Base-by-base conservation (phyloP, 2,329 filamentous ascomycete genomes). In the Polychaeton citri region DNA sequence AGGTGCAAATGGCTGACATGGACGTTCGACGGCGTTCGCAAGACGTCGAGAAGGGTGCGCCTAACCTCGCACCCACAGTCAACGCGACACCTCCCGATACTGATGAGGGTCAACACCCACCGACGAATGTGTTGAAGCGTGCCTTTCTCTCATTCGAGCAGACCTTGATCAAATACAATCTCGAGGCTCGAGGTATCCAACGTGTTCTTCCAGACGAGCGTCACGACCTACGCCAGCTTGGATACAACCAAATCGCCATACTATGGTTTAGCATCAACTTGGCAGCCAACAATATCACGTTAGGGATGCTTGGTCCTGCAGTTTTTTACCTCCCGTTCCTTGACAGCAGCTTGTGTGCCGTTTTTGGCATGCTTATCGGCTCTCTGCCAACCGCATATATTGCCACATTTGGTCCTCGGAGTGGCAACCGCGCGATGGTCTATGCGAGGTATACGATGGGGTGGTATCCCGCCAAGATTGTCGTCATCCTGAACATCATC, bases 191-290 rank as follows among this genome's bases (percentile, higher is more conserved):
- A 32, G 74, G 74, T 6, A 76, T 77, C 33, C 63, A 74, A 48
- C 65, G 73, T 16, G 73, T 77, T 1, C 60, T 66, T 35, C 58
- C 64, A 1, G 53, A 69, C 35, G 70, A 76, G 46, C 67, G 72
- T 13, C 68, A 73, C 43, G 62, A 64, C 33, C 49, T 71, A 34
- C 59, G 60, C 13, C 60, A 62, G 43, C 44, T 71, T n/a, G 67
- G 69, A 20, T 73, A 73, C 48, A 55, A 66, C 24, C 71, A 76
- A 50, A 65, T 71, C 16, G 66, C 65, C 13, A 53, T 74, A 32
- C 55, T 79, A 33, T 79, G 74, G 74, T 66, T 76, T 41, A 72
- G 69, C 7, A 68, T 76, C 51, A 78, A 79, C 46, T 58, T 77
- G 7, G 70, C 71, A 2, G 69, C 74, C 18, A 76, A 77, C 54